Percentiles rank a stretch among this genome's conserved stretches.
phyloP scores from a whole-genome alignment of 2,329 filamentous ascomycete species.

The Dactylellina sp. region DNA sequence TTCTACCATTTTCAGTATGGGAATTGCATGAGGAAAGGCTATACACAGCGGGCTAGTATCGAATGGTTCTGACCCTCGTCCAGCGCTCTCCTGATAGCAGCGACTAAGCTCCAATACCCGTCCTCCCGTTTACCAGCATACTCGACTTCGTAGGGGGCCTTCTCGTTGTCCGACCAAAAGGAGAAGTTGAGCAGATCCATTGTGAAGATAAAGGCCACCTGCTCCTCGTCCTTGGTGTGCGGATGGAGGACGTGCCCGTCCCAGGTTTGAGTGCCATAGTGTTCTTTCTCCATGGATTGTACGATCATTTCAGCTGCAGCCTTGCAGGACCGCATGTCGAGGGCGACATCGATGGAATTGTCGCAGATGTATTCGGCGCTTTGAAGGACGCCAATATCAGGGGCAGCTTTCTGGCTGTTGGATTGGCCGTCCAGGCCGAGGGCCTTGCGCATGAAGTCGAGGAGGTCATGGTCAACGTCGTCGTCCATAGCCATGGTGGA shows the following conservation, averaged over 20 bases:
- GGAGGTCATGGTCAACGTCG: constrained; percentile 60
- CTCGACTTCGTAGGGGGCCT: constrained; percentile 81
- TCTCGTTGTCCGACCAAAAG: constrained; percentile 84
- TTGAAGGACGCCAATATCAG: constrained; percentile 84
- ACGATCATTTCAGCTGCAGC: constrained; percentile 83
- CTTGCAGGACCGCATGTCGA: constrained; percentile 85
- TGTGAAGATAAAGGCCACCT: constrained; percentile 92
- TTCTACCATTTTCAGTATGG: background rate
- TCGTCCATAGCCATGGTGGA: constrained; percentile 55
- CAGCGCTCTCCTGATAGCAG: constrained; percentile 83
- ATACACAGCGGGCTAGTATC: background rate
- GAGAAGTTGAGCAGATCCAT: constrained; percentile 98
- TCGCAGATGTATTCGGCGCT: constrained; percentile 88
- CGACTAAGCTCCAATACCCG: constrained; percentile 96
- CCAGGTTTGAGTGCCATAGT: constrained; percentile 88
- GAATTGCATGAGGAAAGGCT: background rate
- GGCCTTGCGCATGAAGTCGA: constrained; percentile 60
- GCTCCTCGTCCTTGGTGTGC: constrained; percentile 79
- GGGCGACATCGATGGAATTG: constrained; percentile 90
- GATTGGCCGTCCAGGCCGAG: constrained; percentile 49
- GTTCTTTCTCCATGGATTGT: constrained; percentile 82
- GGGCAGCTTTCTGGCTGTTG: constrained; percentile 63
- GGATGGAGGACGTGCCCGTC: constrained; percentile 90
- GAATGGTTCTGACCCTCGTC: constrained; percentile 76
- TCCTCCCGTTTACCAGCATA: constrained; percentile 85